phyloP scores from a whole-genome alignment of 1,284 basidiomycete species.

The Pterulicium gracile region DNA sequence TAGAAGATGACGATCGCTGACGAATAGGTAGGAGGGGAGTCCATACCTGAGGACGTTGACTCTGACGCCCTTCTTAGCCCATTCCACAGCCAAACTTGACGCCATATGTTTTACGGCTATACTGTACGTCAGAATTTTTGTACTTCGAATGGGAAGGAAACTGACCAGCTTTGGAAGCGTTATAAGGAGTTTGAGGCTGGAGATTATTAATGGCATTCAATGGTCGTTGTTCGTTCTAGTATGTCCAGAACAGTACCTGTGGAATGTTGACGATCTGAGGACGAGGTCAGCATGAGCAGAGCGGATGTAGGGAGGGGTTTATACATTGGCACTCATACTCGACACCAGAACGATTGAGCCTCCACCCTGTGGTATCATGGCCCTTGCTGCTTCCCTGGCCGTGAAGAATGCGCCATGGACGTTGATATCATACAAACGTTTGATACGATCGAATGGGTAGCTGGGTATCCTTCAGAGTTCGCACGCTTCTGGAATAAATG shows the following conservation, averaged over 20 bases:
- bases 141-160: conserved; percentile 8
- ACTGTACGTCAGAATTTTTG: conserved; percentile 1
- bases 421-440: conserved; percentile 84
- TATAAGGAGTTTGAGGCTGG: conserved; percentile 91
- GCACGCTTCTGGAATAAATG: background rate
- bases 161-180: conserved; percentile 83
- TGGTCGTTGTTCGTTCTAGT: too few species aligned
- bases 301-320: conserved; percentile 2
- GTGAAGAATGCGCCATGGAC: conserved; percentile 91
- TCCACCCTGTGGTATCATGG: conserved; percentile 66
- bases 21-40: background rate
- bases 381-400: conserved; percentile 81
- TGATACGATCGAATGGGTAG: conserved; percentile 77
- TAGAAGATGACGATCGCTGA: background rate
- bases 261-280: conserved; percentile 77
- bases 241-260: too few species aligned
- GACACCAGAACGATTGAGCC: conserved; percentile 85
- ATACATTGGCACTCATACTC: conserved; percentile 83
- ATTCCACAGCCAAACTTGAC: conserved; percentile 77
- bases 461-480: conserved; percentile 23
- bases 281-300: conserved; percentile 11
- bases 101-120: conserved; percentile 84
- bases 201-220: conserved; percentile 4
- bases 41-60: conserved; percentile 69
- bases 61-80: conserved; percentile 78